phyloP scores from a whole-genome alignment of 345 rosid genomes.

The Eucalyptus shirleyi region DNA sequence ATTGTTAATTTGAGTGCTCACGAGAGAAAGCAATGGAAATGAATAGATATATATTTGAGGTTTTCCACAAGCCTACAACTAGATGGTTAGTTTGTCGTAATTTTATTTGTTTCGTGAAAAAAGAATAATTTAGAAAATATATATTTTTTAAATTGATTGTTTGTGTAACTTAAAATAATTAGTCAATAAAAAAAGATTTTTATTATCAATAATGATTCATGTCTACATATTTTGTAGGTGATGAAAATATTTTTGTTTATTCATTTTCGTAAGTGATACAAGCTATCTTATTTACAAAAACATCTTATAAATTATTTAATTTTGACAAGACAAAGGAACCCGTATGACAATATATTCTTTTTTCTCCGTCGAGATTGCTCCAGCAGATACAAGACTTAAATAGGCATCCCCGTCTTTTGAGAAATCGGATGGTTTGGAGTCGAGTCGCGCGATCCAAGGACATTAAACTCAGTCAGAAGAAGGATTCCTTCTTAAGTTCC shows the following conservation, averaged over 20 bases:
- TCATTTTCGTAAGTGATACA: neutral
- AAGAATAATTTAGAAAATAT: too few species aligned
- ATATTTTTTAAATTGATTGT: too few species aligned
- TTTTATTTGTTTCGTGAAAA: too few species aligned
- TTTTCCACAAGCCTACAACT: neutral
- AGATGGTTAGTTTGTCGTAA: neutral
- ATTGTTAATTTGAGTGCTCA: neutral
- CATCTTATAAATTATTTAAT: neutral
- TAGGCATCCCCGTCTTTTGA: neutral
- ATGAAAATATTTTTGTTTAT: too few species aligned
- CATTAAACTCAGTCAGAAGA: neutral
- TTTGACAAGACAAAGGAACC: too few species aligned
- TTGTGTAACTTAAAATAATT: too few species aligned
- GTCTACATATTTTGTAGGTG: accelerated
- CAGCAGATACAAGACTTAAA: neutral
- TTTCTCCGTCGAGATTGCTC: neutral
- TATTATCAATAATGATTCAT: too few species aligned
- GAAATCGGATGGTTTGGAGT: neutral
- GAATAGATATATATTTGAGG: neutral
- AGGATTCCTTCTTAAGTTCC: neutral
- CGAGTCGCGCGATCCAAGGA: neutral
- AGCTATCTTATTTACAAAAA: accelerated
- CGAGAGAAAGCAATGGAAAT: neutral
- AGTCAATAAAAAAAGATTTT: too few species aligned
- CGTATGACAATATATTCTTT: too few species aligned